Evolutionary conservation across 805 yeast genomes (phyloP), one percentile per base, ranked within the genome.

Genomic region (Schwanniomyces sp.): DNA sequence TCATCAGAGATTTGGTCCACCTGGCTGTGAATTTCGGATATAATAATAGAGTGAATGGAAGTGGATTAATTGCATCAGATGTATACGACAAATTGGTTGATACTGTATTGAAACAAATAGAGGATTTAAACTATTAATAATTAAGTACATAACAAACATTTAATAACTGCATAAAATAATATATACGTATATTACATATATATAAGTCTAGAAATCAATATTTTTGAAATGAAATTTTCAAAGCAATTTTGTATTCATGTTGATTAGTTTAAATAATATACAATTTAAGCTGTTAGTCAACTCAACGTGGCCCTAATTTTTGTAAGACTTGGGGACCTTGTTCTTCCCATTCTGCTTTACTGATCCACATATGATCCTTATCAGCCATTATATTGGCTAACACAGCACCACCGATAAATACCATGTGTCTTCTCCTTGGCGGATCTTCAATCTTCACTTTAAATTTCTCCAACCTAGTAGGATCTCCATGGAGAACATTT

Each of bases 351-450:
- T 94, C 99, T 65, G 87, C 90, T 66, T 88, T 91, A 45, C 89
- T 77, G 56, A 94, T 82, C 99, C 99, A 94, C 96, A 94, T 88
- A 63, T 91, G 97, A 56, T 91, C 97, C 69, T 92, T 94, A 67
- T 91, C 97, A 41, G 96, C 96, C 98, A 94, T 94, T 57, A 94
- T 92, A 64, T 88, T 90, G 29, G 99, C 98, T 64, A 94, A 78
- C 17, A 94, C 98, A 4, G 98, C 98, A 59, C 99, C 99, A 58
- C 99, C 99, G 56, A 92, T 85, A 70, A 94, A 94, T 30, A 94
- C 99, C 97, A 94, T 92, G 69, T 94, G 97, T 67, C 91, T 87
- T 78, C 99, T 90, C 76, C 98, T 84, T 56, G 99, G 99, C 37
- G 99, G 98, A 67, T 94, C 98, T 69, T 94, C 98, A 60, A 94